Conservation (phyloP, 208 protist genomes). For the Trypanosoma boissoni region DNA sequence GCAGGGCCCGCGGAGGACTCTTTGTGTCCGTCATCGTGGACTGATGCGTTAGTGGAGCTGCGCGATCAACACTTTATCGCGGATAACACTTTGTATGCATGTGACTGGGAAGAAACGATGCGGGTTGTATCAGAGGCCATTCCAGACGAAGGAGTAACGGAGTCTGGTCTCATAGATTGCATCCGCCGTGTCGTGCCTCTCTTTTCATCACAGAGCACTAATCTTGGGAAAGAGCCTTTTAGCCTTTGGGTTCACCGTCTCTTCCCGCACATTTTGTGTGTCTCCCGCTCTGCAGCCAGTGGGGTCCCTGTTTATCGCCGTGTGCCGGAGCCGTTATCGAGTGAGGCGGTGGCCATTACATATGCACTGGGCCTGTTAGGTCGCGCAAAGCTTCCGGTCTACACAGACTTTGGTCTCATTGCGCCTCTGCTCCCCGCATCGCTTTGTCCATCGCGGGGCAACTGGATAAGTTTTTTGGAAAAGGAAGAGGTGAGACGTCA, state of each 20-base stretch:
- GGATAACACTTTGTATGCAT: constrained; percentile 25
- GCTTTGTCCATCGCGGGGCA: constrained; percentile 20
- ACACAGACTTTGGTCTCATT: constrained; percentile 42
- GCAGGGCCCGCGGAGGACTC: neutral
- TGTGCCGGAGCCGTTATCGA: constrained; percentile 1
- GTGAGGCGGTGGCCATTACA: constrained; percentile 17
- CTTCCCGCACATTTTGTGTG: constrained; percentile 35
- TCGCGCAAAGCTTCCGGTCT: constrained; percentile 55
- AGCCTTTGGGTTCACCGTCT: constrained; percentile 33
- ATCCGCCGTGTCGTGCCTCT: constrained; percentile 24
- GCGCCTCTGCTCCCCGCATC: constrained; percentile 36
- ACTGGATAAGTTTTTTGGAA: constrained; percentile 23
- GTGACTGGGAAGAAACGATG: constrained; percentile 47
- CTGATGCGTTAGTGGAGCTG: constrained; percentile 10
- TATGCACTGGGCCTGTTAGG: constrained; percentile 47
- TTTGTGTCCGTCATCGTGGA: constrained; percentile 4
- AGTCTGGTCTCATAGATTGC: constrained; percentile 32
- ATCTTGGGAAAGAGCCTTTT: constrained; percentile 29
- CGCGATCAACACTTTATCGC: constrained; percentile 19
- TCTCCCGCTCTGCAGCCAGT: constrained; percentile 65
- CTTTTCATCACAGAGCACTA: constrained; percentile 12
- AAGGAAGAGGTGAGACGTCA: constrained; percentile 12
- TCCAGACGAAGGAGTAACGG: constrained; percentile 64
- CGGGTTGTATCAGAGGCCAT: constrained; percentile 28
- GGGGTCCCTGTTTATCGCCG: constrained; percentile 36